These are phyloP conservation scores for Crithidia acanthocephali DNA, from an alignment of 208 protist genomes.

Conservation along the genomic window DNA sequence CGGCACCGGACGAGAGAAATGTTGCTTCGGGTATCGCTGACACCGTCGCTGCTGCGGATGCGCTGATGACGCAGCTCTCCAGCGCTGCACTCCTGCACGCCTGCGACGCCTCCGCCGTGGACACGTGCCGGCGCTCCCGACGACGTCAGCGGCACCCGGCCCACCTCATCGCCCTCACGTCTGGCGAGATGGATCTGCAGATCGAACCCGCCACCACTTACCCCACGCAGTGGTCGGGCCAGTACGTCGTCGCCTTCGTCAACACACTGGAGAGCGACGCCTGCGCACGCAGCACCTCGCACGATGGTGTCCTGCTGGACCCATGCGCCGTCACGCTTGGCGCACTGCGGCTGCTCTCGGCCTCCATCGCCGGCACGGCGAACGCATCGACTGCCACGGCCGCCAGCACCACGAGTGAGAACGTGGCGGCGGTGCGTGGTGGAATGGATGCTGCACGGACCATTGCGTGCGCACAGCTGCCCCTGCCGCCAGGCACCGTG, in stretches of 20 bases:
- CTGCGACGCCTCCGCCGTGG: not conserved
- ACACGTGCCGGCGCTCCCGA: constrained; percentile 1
- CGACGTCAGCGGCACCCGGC: not conserved
- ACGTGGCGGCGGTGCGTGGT: no score
- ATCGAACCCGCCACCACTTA: constrained; percentile 39
- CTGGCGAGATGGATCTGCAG: constrained; percentile 50
- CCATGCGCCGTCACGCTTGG: constrained; percentile 40
- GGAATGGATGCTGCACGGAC: no score
- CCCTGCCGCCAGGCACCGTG: not conserved
- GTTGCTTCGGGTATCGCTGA: no score
- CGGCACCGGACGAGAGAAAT: not conserved
- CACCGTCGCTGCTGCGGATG: not conserved
- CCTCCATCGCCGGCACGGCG: not conserved
- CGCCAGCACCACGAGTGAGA: no score
- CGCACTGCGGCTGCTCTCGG: constrained; percentile 19
- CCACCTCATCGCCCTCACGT: constrained; percentile 42
- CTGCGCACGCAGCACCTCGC: constrained; percentile 41
- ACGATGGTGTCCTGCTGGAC: constrained; percentile 46
- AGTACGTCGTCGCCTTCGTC: constrained; percentile 14
- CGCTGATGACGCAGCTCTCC: not conserved
- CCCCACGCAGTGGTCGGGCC: not conserved
- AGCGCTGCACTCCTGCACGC: not conserved
- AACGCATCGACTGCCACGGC: no score
- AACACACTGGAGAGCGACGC: constrained; percentile 32
- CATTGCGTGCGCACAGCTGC: not conserved